Conservation (phyloP, 805 yeast genomes). For the Grigorovia jiainica region DNA sequence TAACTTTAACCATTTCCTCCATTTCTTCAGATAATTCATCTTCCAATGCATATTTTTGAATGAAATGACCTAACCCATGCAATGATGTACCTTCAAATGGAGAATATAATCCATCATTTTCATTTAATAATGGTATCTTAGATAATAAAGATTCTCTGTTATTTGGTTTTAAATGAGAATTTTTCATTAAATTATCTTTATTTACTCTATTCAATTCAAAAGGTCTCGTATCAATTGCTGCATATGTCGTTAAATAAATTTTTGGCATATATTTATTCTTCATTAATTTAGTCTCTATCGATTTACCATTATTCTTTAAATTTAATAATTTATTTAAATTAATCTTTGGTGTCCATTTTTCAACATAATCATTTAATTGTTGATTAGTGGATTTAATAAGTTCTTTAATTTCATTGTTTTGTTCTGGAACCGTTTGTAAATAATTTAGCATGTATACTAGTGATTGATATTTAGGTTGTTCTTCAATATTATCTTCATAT, state of each 20-base stretch:
- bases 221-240: conserved; percentile 4
- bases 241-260: conserved; percentile 16
- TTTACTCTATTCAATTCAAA: neutral
- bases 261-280: conserved; percentile 18
- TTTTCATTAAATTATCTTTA: neutral
- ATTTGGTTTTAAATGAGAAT: neutral
- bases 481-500: conserved; percentile 16
- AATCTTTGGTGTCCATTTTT: conserved; percentile 17
- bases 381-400: conserved; percentile 12
- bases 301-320: conserved; percentile 6
- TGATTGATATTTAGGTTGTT: conserved; percentile 10
- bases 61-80: conserved; percentile 22
- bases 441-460: conserved; percentile 11
- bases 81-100: conserved; percentile 21
- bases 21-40: conserved; percentile 13
- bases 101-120: conserved; percentile 21
- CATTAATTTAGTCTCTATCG: conserved; percentile 24
- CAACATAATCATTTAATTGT: conserved; percentile 8
- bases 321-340: conserved; percentile 7
- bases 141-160: conserved; percentile 5
- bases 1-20: conserved; percentile 17
- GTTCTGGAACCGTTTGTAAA: conserved; percentile 8
- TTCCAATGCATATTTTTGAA: conserved; percentile 7
- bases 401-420: conserved; percentile 4
- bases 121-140: conserved; percentile 22